Base-by-base conservation (phyloP, 768 basidiomycete genomes). In the Leucosporidium yakuticum region DNA sequence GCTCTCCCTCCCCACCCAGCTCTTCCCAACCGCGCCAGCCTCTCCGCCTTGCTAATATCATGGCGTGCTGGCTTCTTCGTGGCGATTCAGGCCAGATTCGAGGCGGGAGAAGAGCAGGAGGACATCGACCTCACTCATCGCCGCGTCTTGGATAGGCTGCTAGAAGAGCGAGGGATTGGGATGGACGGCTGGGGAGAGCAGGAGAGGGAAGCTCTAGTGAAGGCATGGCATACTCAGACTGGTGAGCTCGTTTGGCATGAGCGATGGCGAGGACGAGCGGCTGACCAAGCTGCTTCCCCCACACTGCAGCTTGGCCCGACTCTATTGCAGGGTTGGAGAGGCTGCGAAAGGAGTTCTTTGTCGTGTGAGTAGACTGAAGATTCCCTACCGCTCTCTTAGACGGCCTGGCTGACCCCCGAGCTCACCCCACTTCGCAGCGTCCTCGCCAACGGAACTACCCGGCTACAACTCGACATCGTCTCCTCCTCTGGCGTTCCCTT, bases 91-190 rank as follows among this genome's bases (percentile, higher is more conserved):
- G 4, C 32, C 17, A 9, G 32, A 2, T 59, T 59, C 17, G 27
- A 59, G 5, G 21, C 5, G 36, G 57, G 57, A 2, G 57, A 59
- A 17, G 57, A 59, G 36, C 57, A 36, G 19, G 57, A 59, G 34
- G 57, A 59, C 23, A 59, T 59, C 36, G 57, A 59, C 32, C 19
- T 21, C 3, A 59, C 57, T 34, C 57, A 59, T 21, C 34, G 57
- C 14, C 32, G 57, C 21, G 36, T 39, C 6, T 23, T 59, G 23
- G 57, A 59, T 34, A 4, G 36, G 34, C 36, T 59, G 34, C n/a
- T 59, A 2, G 34, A 39, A 15, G 57, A 44, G 32, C 32, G 32
- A 34, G 57, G 23, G 15, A 19, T 39, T 20, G 36, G 57, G 36
- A 21, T 32, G 36, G 57, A 39, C 34, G 0, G 5, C 34, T 20